phyloP scores from a whole-genome alignment of 495 filamentous ascomycete species.

The Wilcoxina mikolae region DNA sequence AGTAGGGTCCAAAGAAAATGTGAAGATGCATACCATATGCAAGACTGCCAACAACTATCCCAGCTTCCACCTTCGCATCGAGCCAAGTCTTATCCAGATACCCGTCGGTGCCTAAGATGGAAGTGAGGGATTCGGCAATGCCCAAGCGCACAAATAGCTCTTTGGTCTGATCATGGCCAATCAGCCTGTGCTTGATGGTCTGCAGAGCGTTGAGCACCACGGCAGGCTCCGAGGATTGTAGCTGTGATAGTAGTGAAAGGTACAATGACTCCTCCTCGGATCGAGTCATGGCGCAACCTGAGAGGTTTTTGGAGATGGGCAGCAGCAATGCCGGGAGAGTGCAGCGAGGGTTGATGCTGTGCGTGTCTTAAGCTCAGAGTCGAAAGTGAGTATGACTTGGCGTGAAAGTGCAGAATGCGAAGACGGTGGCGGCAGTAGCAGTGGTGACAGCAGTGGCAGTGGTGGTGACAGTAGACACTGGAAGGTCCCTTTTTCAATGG shows the following conservation, averaged over 20 bases:
- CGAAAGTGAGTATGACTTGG: not conserved
- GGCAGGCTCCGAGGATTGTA: constrained; percentile 38
- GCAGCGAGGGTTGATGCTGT: not conserved
- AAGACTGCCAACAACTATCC: constrained; percentile 67
- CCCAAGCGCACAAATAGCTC: constrained; percentile 56
- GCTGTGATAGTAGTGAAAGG: constrained; percentile 43
- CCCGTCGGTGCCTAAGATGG: constrained; percentile 36
- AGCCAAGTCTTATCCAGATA: constrained; percentile 38
- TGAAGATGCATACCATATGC: constrained; percentile 51
- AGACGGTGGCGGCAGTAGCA: not conserved
- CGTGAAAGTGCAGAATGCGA: not conserved
- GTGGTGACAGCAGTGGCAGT: not conserved
- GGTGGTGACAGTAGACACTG: not conserved
- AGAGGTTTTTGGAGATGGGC: not conserved
- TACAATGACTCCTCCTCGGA: constrained; percentile 27
- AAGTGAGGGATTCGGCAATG: constrained; percentile 51
- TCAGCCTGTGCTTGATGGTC: constrained; percentile 69
- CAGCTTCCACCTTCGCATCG: constrained; percentile 57
- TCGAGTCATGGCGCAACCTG: constrained; percentile 17
- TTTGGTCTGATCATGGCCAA: constrained; percentile 81
- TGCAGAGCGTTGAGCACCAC: constrained; percentile 52
- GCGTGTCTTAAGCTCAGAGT: not conserved
- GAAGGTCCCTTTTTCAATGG: no score
- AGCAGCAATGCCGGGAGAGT: not conserved
- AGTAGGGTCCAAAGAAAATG: not conserved